Conservation (phyloP, 306 rosid species). For the Mucuna pruriens region DNA sequence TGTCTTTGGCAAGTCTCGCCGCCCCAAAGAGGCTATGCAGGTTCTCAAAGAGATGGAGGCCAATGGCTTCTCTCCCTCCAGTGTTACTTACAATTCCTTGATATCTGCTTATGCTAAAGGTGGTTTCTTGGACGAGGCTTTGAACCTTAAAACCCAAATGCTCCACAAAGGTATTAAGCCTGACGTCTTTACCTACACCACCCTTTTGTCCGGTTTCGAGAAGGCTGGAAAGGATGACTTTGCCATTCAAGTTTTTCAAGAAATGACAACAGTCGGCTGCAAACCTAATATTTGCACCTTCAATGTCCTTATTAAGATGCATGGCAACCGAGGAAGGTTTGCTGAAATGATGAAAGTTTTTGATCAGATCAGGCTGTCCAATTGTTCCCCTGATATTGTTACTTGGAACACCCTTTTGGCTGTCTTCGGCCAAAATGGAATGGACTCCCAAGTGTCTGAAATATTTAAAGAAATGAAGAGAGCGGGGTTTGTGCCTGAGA, state of each 20-base stretch:
- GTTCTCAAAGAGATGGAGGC: conserved; percentile 82
- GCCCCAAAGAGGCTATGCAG: conserved; percentile 77
- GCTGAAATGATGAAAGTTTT: conserved; percentile 87
- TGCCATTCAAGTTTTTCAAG: conserved; percentile 65
- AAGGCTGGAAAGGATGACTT: conserved; percentile 81
- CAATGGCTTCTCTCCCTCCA: conserved; percentile 64
- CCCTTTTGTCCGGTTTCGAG: conserved; percentile 84
- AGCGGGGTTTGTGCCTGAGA: conserved; percentile 93
- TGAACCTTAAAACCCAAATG: conserved; percentile 66
- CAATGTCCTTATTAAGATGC: conserved; percentile 91
- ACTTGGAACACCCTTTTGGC: conserved; percentile 96
- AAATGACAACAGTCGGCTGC: conserved; percentile 76
- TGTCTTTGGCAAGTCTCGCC: conserved; percentile 89
- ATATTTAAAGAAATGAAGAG: conserved; percentile 92
- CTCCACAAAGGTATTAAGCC: conserved; percentile 75
- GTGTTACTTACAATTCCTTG: conserved; percentile 79
- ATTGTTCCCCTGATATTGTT: conserved; percentile 80
- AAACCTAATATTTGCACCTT: conserved; percentile 87
- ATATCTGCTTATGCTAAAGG: conserved; percentile 82
- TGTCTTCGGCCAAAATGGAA: conserved; percentile 89
- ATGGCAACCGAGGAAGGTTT: conserved; percentile 87
- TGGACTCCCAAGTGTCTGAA: conserved; percentile 83
- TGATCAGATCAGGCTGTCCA: conserved; percentile 67
- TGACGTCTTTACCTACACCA: conserved; percentile 87
- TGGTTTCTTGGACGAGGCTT: conserved; percentile 83